A percentile compares a stretch with the other conserved stretches of the same genome.
phyloP scores from a whole-genome alignment of 192 early-diverging fungal species.

The Cetraspora pellucida region DNA sequence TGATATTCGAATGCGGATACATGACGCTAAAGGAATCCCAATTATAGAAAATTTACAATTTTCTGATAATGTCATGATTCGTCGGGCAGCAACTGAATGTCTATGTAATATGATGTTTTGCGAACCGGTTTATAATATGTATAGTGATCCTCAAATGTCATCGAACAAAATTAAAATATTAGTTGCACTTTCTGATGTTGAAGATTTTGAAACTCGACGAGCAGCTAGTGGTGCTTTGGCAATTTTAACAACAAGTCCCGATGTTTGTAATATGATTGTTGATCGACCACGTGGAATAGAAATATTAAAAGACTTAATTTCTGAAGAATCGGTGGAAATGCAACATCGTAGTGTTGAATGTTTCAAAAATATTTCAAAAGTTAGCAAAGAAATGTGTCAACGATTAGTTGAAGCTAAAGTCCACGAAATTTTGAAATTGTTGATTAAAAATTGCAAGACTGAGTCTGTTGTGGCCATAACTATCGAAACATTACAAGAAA shows the following conservation, averaged over 20 bases:
- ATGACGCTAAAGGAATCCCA: conserved; percentile 61
- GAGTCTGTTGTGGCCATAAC: conserved; percentile 55
- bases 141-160: conserved; percentile 54
- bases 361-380: conserved; percentile 64
- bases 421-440: conserved; percentile 46
- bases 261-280: conserved; percentile 60
- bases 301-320: conserved; percentile 56
- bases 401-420: conserved; percentile 51
- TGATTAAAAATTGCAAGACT: conserved; percentile 52
- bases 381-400: conserved; percentile 50
- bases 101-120: conserved; percentile 93
- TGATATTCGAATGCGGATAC: conserved; percentile 64
- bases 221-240: conserved; percentile 88
- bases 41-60: conserved; percentile 80
- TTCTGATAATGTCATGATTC: conserved; percentile 76
- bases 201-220: conserved; percentile 79
- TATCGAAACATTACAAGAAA: conserved; percentile 58
- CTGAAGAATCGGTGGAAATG: conserved; percentile 59
- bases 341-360: conserved; percentile 74
- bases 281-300: conserved; percentile 58
- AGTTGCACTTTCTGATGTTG: conserved; percentile 84
- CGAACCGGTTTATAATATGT: conserved; percentile 77
- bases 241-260: conserved; percentile 64
- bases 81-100: conserved; percentile 86
- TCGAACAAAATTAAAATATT: conserved; percentile 72